Percentiles rank a stretch among this genome's conserved stretches.
Evolutionary conservation across 768 basidiomycete genomes (phyloP).

Genomic region (Mycena maculata): DNA sequence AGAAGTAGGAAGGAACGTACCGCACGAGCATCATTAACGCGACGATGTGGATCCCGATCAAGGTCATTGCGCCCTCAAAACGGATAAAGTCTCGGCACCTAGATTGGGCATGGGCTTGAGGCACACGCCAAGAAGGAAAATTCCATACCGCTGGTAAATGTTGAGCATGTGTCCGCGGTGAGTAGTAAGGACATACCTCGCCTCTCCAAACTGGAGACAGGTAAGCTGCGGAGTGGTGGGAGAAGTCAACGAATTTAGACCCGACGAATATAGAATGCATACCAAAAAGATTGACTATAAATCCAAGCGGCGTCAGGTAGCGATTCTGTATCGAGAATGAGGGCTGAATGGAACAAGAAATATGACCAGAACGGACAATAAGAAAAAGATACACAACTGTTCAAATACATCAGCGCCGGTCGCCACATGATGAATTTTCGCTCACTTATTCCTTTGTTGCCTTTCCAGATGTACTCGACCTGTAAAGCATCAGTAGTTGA

Average conservation of each 20-base stretch:
- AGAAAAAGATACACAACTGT: slow-evolving; percentile 58
- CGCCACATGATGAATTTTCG: slow-evolving; percentile 7
- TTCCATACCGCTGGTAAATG: slow-evolving; percentile 24
- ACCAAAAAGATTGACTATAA: slow-evolving; percentile 68
- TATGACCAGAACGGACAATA: slow-evolving; percentile 44
- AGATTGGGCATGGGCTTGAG: not conserved
- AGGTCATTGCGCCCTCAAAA: slow-evolving; percentile 65
- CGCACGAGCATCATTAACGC: slow-evolving; percentile 72
- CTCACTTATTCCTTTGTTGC: slow-evolving; percentile 59
- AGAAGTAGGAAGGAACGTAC: slow-evolving; percentile 31
- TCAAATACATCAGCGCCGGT: not conserved
- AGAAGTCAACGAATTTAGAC: no score
- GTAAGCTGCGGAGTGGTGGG: no score
- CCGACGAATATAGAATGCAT: slow-evolving; percentile 5
- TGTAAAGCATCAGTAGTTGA: slow-evolving; percentile 27
- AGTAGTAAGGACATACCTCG: slow-evolving; percentile 44
- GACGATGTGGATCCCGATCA: slow-evolving; percentile 63
- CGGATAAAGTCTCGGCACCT: slow-evolving; percentile 61
- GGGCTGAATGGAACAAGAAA: not conserved
- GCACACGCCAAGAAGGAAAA: not conserved
- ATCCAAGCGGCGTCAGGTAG: slow-evolving; percentile 72
- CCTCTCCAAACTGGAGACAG: slow-evolving; percentile 53
- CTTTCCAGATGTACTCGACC: slow-evolving; percentile 67
- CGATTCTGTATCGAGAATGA: slow-evolving; percentile 59
- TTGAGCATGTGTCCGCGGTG: not conserved